These are phyloP conservation scores for Brettanomyces custersianus DNA, from an alignment of 805 yeast species.

Conservation along the genomic window DNA sequence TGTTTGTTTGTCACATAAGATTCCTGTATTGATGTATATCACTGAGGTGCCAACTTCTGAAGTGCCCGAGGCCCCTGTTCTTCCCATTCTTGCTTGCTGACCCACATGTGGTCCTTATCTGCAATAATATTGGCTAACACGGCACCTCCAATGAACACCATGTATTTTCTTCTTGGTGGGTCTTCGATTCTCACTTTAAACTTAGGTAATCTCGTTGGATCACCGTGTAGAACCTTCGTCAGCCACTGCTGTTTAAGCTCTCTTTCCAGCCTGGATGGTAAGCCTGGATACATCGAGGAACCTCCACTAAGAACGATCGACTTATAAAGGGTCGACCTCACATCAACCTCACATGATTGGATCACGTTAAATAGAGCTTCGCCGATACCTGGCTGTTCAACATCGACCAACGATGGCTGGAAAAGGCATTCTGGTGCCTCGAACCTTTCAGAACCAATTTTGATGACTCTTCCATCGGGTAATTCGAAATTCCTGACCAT, in stretches of 20 bases:
- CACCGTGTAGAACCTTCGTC: slow-evolving; percentile 77
- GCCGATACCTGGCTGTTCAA: slow-evolving; percentile 95
- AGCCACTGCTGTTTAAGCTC: slow-evolving; percentile 96
- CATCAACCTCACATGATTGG: slow-evolving; percentile 91
- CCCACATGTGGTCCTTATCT: slow-evolving; percentile 98
- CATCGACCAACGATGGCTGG: slow-evolving; percentile 92
- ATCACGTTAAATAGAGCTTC: slow-evolving; percentile 86
- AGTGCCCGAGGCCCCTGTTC: slow-evolving; percentile 87
- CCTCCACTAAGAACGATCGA: slow-evolving; percentile 97
- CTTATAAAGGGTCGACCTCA: slow-evolving; percentile 78
- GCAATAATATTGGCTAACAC: slow-evolving; percentile 97
- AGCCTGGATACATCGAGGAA: slow-evolving; percentile 97
- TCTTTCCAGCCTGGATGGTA: slow-evolving; percentile 90
- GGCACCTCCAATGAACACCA: slow-evolving; percentile 99
- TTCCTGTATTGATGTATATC: no score
- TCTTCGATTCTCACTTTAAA: slow-evolving; percentile 96
- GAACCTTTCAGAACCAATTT: slow-evolving; percentile 90
- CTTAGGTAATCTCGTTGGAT: slow-evolving; percentile 77
- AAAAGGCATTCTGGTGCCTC: slow-evolving; percentile 96
- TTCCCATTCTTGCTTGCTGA: slow-evolving; percentile 93
- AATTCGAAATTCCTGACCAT: slow-evolving; percentile 85
- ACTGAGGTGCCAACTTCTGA: slow-evolving; percentile 88
- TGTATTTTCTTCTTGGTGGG: slow-evolving; percentile 97
- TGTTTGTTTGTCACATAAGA: no score
- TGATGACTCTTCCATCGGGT: slow-evolving; percentile 93